Evolutionary conservation across 108 stramenopile genomes (phyloP).

Genomic region (Pelagomonas calceolata): DNA sequence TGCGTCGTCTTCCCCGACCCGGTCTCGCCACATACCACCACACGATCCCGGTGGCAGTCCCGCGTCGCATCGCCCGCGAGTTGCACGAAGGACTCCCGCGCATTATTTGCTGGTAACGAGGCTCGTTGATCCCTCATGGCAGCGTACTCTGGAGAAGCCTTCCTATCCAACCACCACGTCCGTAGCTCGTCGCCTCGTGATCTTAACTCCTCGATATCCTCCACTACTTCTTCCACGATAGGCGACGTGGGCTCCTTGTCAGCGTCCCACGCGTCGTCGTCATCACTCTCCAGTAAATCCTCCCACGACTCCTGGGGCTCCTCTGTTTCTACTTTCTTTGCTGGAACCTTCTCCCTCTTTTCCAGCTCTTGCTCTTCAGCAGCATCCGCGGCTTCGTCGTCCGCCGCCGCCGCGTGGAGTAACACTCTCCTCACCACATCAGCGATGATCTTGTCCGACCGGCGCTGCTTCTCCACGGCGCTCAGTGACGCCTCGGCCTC

Average conservation of each 20-base stretch:
- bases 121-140: neutral
- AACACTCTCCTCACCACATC: neutral
- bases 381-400: neutral
- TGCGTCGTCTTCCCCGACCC: constrained; percentile 38
- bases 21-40: constrained; percentile 19
- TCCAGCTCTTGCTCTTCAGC: too few species aligned
- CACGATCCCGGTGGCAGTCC: neutral
- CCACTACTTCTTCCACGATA: neutral
- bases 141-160: neutral
- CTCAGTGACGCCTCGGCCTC: neutral
- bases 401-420: neutral
- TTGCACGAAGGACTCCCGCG: neutral
- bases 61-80: constrained; percentile 6
- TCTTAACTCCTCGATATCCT: neutral
- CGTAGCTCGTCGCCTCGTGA: neutral
- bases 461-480: neutral
- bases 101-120: neutral
- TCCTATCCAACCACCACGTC: neutral
- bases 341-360: too few species aligned
- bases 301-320: neutral
- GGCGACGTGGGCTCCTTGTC: neutral
- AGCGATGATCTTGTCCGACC: neutral
- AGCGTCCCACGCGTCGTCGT: neutral
- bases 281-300: neutral
- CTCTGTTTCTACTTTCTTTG: too few species aligned